Evolutionary conservation across 2,329 filamentous ascomycete species (phyloP), one percentile per base, ranked within the genome.

Genomic region (Fusarium tanahbumbuense): DNA sequence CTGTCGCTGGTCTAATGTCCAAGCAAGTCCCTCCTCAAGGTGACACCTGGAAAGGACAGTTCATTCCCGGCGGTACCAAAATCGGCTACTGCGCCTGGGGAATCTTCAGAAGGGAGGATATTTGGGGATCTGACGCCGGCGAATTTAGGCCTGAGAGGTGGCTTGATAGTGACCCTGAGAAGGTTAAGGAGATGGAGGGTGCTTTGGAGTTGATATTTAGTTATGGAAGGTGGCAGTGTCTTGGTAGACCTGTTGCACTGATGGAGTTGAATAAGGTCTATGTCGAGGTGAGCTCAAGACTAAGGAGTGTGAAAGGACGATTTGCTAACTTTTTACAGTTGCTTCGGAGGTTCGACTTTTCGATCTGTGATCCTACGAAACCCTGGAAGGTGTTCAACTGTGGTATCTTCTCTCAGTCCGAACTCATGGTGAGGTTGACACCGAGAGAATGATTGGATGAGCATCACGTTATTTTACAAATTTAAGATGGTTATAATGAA

Each of bases 181-280:
- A 74, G 28, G 47, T 76, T 1, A 76, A 64, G 16, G 63, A 68
- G 32, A 82, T 81, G 79, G 79, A 83, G 62, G 73, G 71, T 40
- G 76, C 77, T 1, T 58, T 81, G 18, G 81, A 83, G 16, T 58
- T 83, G 12, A 73, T 82, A 1, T 83, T 83, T 56, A 77, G 81
- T 4, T 78, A 79, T 25, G 82, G 83, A 0, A 60, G 76, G 6
- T 82, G 78, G 76, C 75, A 77, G 44, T 83, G 82, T 45, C 63
- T 83, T 15, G 82, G 82, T 1, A 76, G 78, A 6, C 77, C 76
- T 1, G 74, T 83, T 25, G 81, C 82, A 2, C 53, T 78, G 11
- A 78, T 83, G 70, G 81, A 83, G 67, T 25, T 82, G 56, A 81
- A 81, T 44, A 79, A 80, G 73, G 53, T 79, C 4, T 76, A 81